These are phyloP conservation scores for Cubamyces sp. DNA, from an alignment of 768 basidiomycete genomes.

Conservation along the genomic window DNA sequence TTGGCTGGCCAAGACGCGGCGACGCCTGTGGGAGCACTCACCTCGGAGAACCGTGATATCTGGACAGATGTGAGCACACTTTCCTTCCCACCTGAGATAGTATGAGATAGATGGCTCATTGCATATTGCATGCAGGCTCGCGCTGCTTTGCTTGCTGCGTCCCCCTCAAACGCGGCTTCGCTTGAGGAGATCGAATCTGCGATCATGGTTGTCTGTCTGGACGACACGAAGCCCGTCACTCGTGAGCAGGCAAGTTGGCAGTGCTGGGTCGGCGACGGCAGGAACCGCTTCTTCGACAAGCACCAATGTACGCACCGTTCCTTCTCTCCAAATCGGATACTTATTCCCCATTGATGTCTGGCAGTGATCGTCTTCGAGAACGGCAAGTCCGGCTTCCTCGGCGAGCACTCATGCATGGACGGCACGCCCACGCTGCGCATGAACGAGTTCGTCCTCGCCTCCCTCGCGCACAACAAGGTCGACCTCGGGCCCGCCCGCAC, in stretches of 20 bases:
- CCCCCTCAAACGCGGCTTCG: constrained; percentile 63
- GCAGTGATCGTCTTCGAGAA: constrained; percentile 93
- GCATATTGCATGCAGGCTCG: constrained; percentile 46
- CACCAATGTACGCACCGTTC: constrained; percentile 74
- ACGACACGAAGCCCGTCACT: constrained; percentile 80
- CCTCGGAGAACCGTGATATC: constrained; percentile 84
- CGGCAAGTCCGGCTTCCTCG: constrained; percentile 92
- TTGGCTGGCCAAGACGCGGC: constrained; percentile 54
- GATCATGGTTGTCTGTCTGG: constrained; percentile 85
- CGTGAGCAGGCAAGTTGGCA: constrained; percentile 82
- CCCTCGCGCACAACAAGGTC: constrained; percentile 71
- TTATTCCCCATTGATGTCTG: neutral
- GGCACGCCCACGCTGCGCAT: constrained; percentile 93
- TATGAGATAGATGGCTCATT: neutral
- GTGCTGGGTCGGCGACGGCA: constrained; percentile 88
- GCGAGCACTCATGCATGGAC: constrained; percentile 89
- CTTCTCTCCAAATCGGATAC: constrained; percentile 4
- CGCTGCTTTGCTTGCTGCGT: constrained; percentile 63
- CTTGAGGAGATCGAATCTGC: constrained; percentile 87
- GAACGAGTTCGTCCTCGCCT: constrained; percentile 91
- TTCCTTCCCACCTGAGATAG: neutral
- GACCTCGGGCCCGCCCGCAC: constrained; percentile 65
- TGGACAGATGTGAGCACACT: constrained; percentile 79
- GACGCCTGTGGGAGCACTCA: constrained; percentile 73
- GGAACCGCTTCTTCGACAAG: constrained; percentile 96